These are phyloP conservation scores for Teratosphaeria pseudoeucalypti DNA, from an alignment of 2,329 filamentous ascomycete species.

Conservation along the genomic window DNA sequence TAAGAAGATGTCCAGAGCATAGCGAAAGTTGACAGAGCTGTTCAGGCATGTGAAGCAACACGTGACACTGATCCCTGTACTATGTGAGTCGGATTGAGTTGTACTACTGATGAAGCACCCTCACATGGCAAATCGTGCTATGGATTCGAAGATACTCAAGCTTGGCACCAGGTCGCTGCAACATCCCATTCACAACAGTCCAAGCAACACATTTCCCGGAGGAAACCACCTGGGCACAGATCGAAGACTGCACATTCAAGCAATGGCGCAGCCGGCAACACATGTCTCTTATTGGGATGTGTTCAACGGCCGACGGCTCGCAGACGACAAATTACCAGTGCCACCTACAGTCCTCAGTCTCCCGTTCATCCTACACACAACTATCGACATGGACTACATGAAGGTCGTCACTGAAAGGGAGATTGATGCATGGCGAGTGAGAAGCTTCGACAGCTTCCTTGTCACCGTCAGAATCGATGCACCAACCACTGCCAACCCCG, in stretches of 20 bases:
- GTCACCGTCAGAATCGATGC: neutral
- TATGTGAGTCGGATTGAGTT: neutral
- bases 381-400: slow-evolving; percentile 1
- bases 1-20: slow-evolving; percentile 34
- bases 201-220: neutral
- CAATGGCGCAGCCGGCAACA: neutral
- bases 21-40: slow-evolving; percentile 5
- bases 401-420: neutral
- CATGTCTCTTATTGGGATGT: neutral
- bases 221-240: neutral
- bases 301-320: neutral
- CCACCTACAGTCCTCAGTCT: neutral
- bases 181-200: neutral
- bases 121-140: neutral
- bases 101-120: neutral
- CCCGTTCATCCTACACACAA: neutral
- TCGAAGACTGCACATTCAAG: neutral
- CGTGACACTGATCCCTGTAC: neutral
- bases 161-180: neutral
- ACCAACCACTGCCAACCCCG: neutral
- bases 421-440: neutral
- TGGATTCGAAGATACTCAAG: neutral
- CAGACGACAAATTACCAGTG: neutral
- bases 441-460: slow-evolving; percentile 2
- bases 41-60: neutral